Evolutionary conservation across 345 rosid species (phyloP).

Genomic region (Erucastrum elatum): DNA sequence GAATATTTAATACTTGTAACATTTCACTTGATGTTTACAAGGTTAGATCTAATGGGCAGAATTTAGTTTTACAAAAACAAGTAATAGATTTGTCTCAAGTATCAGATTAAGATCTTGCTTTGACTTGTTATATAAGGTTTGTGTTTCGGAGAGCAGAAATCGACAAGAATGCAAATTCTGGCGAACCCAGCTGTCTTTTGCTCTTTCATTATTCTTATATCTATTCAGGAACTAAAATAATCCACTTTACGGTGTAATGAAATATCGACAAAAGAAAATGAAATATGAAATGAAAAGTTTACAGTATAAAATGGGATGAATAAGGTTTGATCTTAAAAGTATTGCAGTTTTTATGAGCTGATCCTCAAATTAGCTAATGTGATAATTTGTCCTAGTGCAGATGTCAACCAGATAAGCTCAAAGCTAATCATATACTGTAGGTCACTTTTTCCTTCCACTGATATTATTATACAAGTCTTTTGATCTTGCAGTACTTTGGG

Average conservation of each 20-base stretch:
- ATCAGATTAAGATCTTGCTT: constrained; percentile 32
- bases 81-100: constrained; percentile 2
- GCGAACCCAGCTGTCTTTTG: constrained; percentile 37
- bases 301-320: background rate
- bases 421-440: background rate
- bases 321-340: background rate
- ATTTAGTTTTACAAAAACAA: background rate
- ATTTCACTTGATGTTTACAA: constrained; percentile 30
- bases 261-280: background rate
- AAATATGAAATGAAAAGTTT: background rate
- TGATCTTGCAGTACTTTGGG: background rate
- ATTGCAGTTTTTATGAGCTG: background rate
- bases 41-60: constrained; percentile 24
- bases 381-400: background rate
- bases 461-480: background rate
- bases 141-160: constrained; percentile 35
- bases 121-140: constrained; percentile 33
- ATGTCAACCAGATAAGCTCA: background rate
- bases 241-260: background rate
- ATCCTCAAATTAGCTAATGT: background rate
- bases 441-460: background rate
- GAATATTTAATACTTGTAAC: background rate
- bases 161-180: constrained; percentile 30
- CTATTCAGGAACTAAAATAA: background rate
- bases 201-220: background rate